Evolutionary conservation across 2,329 filamentous ascomycete species (phyloP).

Genomic region (Aspergillus uvarum): DNA sequence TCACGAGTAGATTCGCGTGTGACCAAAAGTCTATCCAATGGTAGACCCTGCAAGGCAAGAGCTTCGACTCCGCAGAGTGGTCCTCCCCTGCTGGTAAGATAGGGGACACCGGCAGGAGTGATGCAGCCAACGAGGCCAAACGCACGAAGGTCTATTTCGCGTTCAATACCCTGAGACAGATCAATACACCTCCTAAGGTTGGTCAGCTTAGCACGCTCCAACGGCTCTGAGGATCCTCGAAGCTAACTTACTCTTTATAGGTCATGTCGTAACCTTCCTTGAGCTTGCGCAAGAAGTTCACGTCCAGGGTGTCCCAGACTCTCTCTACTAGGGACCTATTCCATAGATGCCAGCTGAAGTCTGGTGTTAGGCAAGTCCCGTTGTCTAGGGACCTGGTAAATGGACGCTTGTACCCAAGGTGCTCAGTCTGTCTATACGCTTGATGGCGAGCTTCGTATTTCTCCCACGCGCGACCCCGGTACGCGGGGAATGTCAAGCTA

Average conservation of each 20-base stretch:
- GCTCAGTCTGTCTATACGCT: constrained; percentile 50
- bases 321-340: constrained; percentile 56
- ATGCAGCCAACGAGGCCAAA: constrained; percentile 66
- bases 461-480: constrained; percentile 33
- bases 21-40: constrained; percentile 61
- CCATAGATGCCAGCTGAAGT: constrained; percentile 56
- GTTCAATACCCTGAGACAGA: constrained; percentile 71
- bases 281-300: constrained; percentile 55
- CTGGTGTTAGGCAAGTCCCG: constrained; percentile 54
- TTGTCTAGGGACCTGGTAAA: constrained; percentile 61
- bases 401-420: constrained; percentile 56
- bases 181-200: constrained; percentile 53
- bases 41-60: constrained; percentile 67
- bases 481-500: constrained; percentile 41
- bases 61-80: constrained; percentile 63
- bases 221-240: background rate
- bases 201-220: background rate
- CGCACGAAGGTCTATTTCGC: constrained; percentile 48
- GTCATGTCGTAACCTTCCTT: constrained; percentile 55
- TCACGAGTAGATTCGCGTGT: constrained; percentile 62
- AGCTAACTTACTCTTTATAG: constrained; percentile 52
- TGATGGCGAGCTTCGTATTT: constrained; percentile 61
- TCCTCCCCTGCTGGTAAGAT: constrained; percentile 60
- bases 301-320: constrained; percentile 67
- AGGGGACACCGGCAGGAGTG: constrained; percentile 64